Evolutionary conservation across 768 basidiomycete genomes (phyloP), one percentile per base, ranked within the genome.

Genomic region (Lactarius tabidus): DNA sequence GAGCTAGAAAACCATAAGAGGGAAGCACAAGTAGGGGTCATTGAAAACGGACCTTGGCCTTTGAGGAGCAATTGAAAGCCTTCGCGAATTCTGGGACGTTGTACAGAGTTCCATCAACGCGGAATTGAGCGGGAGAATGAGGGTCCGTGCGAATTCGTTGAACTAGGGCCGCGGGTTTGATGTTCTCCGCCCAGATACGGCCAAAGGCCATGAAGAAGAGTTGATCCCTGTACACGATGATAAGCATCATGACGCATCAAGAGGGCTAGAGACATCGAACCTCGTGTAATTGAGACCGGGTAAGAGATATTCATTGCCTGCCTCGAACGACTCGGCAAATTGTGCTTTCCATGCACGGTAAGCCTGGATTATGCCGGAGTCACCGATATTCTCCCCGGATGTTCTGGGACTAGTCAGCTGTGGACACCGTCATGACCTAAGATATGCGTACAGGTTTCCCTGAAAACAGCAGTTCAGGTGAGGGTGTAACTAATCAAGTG

Each of bases 171-270:
- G 85, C 88, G 29, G 91, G 84, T 67, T 89, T 92, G 76, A 88
- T 90, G 70, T 85, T 86, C 72, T 85, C 82, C 0, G 88, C 92
- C 93, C 93, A 96, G n/a, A 90, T 85, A 31, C 90, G 84, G 17
- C 85, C 95, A 71, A 91, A 95, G 2, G 92, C 84, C 62, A 98
- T 85, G 80, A 97, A 98, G 79, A 98, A 98, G 33, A 98, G 77
- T 78, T 98, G 95, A 45, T 97, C 95, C 64, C 90, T 91, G 71
- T 31, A 38, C 36, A 58, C 18, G 14, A 29, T 29, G 17, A 36
- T 29, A n/a, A 64, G n/a, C 43, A 66, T 53, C 29, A 51, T 52
- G 23, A 41, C 39, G 23, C 8, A 23, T 41, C 45, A 53, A 56
- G n/a, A 53, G 39, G 12, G 20, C 31, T 23, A 33, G 18, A 45